Base-by-base conservation (phyloP, 106 monocot species). In the Triglochin maritima region DNA sequence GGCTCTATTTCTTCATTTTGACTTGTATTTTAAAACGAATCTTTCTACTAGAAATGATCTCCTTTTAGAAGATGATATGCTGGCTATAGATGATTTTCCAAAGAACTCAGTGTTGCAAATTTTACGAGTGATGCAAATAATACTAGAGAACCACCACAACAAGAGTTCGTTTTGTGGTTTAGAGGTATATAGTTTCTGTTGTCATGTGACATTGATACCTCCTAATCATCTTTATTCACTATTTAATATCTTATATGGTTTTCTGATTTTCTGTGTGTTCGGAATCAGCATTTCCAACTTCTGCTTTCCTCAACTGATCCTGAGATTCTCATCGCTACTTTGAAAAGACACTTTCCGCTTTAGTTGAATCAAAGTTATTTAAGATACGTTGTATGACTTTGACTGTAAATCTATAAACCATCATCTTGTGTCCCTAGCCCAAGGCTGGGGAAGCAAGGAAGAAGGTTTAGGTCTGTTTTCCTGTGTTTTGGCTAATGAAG, bases 391-490 rank as follows among this genome's bases (percentile, higher is more conserved):
- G 88, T 9, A 86, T 77, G 29, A 1, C 29, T 83, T 92, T 65
- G 79, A 82, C 16, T 99, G 98, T 72, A 84, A 84, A 46, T 80
- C 84, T 56, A 56, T 92, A 60, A 99, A 92, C 71, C 86, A 62
- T 54, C 70, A 83, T 62, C 88, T 99, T 70, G 74, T 99, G 16
- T 92, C 98, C 72, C 54, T 98, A 71, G 82, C 98, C 9, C 98
- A 99, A 60, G 98, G 92, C 45, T 99, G 98, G 98, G 98, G 98
- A 56, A 99, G 98, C 74, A 99, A 99, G 82, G 98, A 99, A 86
- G 98, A 99, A 89, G 92, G 98, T 17, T 81, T 99, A 51, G 98
- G 98, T 41, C 78, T 99, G 51, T 77, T 79, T 70, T 92, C 98
- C 16, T 99, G 98, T 81, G 81, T 99, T 67, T 72, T 86, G 68